phyloP scores from a whole-genome alignment of 169 alveolate species.

The Plasmodium berghei region DNA sequence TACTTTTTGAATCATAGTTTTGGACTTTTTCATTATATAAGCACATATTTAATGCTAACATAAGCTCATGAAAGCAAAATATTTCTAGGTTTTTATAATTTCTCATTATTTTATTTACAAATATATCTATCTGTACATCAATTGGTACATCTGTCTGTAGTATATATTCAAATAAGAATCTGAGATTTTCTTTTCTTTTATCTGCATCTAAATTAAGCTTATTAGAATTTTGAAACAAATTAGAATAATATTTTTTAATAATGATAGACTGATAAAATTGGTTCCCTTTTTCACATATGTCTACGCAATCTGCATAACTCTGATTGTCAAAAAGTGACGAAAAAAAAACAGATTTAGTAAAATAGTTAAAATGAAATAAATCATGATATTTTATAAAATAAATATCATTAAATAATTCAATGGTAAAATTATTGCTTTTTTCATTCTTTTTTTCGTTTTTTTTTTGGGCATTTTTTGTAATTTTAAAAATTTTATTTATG shows the following conservation, averaged over 20 bases:
- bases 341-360: conserved; percentile 16
- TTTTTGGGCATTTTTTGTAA: not conserved
- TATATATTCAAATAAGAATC: not conserved
- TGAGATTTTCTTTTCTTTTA: not conserved
- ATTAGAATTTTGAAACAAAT: not conserved
- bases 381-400: conserved; percentile 19
- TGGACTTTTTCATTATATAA: not conserved
- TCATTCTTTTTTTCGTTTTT: not conserved
- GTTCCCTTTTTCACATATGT: conserved; percentile 21
- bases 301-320: conserved; percentile 26
- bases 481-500: conserved; percentile 7
- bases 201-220: not conserved
- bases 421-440: not conserved
- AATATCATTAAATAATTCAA: not conserved
- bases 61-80: conserved; percentile 12
- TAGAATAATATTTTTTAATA: not conserved
- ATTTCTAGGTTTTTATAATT: not conserved
- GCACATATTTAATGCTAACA: not conserved
- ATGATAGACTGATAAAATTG: not conserved
- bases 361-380: conserved; percentile 10
- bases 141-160: not conserved
- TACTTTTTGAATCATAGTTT: not conserved
- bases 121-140: not conserved
- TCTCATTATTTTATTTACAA: conserved; percentile 13
- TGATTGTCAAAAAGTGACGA: conserved; percentile 52